Conservation (phyloP, 2,329 filamentous ascomycete genomes). For the Penicillium fuscoglaucum region DNA sequence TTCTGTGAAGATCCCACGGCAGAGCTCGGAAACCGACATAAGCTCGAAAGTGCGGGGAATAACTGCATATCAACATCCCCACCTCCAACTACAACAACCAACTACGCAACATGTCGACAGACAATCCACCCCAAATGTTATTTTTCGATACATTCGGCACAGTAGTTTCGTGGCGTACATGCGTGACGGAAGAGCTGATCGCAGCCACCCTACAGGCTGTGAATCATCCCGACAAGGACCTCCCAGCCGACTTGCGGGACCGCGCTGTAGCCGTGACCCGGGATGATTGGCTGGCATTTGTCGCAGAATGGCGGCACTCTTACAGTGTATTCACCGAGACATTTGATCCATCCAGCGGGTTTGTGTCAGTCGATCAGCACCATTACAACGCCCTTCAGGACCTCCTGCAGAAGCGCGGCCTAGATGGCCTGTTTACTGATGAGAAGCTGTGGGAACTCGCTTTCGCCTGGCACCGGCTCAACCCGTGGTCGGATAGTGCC, state of each 20-base stretch:
- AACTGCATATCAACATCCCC: background rate
- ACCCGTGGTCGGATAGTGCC: constrained; percentile 65
- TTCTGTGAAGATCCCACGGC: background rate
- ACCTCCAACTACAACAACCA: background rate
- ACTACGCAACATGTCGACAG: constrained; percentile 24
- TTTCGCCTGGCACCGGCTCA: constrained; percentile 69
- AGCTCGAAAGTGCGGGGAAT: background rate
- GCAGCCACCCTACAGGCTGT: constrained; percentile 52
- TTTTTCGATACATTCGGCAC: constrained; percentile 53
- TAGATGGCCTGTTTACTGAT: constrained; percentile 62
- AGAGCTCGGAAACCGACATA: background rate
- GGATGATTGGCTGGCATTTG: constrained; percentile 64
- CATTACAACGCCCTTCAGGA: constrained; percentile 62
- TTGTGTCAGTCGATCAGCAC: constrained; percentile 72
- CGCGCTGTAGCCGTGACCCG: constrained; percentile 54
- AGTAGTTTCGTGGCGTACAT: constrained; percentile 73
- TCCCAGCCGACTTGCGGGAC: constrained; percentile 50
- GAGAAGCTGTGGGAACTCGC: constrained; percentile 62
- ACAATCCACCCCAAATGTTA: constrained; percentile 25
- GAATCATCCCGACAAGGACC: constrained; percentile 46
- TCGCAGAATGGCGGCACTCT: constrained; percentile 67
- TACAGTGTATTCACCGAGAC: constrained; percentile 63
- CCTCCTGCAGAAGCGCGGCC: constrained; percentile 57
- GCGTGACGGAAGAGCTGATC: constrained; percentile 61
- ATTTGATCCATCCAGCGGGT: constrained; percentile 46